phyloP scores from a whole-genome alignment of 768 basidiomycete genomes.

The Termitomyces sp. region DNA sequence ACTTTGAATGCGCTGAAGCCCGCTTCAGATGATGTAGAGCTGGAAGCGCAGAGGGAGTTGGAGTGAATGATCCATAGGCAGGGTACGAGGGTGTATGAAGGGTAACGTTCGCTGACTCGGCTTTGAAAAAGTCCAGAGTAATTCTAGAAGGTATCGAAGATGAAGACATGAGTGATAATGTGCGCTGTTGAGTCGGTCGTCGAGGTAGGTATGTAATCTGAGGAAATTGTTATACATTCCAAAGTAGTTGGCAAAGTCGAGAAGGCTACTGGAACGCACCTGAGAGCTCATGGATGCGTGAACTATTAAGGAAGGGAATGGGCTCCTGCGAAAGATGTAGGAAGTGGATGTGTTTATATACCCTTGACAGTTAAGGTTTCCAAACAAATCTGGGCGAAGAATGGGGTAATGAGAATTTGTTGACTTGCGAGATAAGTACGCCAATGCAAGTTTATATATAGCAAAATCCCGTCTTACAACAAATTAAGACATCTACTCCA shows the following conservation, averaged over 20 bases:
- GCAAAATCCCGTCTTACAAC: neutral
- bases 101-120: conserved; percentile 5
- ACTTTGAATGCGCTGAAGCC: neutral
- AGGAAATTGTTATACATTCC: neutral
- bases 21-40: conserved; percentile 10
- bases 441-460: too few species aligned
- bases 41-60: conserved; percentile 16
- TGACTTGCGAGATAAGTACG: too few species aligned
- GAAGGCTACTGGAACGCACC: conserved; percentile 2
- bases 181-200: conserved; percentile 13
- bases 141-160: conserved; percentile 16
- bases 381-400: neutral
- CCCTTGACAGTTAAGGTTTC: neutral
- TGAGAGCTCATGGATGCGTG: neutral
- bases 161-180: conserved; percentile 14
- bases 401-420: neutral
- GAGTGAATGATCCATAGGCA: conserved; percentile 19
- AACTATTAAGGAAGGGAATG: neutral
- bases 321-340: neutral
- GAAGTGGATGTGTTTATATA: neutral
- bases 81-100: conserved; percentile 9
- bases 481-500: too few species aligned
- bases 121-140: conserved; percentile 10
- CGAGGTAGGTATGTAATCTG: conserved; percentile 2
- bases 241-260: neutral